Base-by-base conservation (phyloP, 2,329 filamentous ascomycete species). In the Ambrosiella xylebori region DNA sequence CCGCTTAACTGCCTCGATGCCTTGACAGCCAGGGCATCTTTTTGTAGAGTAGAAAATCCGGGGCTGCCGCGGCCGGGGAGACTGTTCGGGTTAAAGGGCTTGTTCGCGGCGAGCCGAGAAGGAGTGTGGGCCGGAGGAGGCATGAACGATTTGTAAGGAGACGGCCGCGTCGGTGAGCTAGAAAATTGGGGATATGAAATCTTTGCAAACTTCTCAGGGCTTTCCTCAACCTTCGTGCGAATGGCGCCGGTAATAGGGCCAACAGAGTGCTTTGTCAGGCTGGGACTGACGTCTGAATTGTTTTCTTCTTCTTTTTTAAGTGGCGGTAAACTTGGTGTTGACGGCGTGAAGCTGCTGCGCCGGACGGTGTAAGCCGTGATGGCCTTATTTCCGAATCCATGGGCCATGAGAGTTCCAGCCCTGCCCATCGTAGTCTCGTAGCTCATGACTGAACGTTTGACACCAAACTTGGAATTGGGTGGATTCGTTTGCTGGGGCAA, bases 171-270 rank as follows among this genome's bases (percentile, higher is more conserved):
- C 3, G 79, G 78, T 15, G 79, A 79, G 67, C 79, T 82, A 0
- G 78, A 81, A 64, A 82, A 80, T 61, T 74, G 76, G 0, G 72
- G 66, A 63, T 86, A 85, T 7, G 69, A 74, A 60, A 54, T 66
- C 71, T 2, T 67, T 36, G 51, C 3, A 13, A 50, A 40, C 35
- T 60, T 57, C 13, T 57, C 51, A 1, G 58, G 47, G 4, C 19
- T 35, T 15, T 44, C 5, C 27, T 50, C 17, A 13, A 19, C 13
- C n/a, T 49, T 36, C 40, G 13, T 35, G 1, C 41, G 52, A 11
- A 55, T 17, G 4, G 44, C 45, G 4, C 41, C 52, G 5, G n/a
- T 41, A 0, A n/a, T 27, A n/a, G 15, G 36, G 1, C 70, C 64
- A 2, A 80, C 66, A 57, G 70, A 76, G 62, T 78, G 74, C 1